These are phyloP conservation scores for Eimeria praecox DNA, from an alignment of 169 alveolate genomes.

Conservation along the genomic window DNA sequence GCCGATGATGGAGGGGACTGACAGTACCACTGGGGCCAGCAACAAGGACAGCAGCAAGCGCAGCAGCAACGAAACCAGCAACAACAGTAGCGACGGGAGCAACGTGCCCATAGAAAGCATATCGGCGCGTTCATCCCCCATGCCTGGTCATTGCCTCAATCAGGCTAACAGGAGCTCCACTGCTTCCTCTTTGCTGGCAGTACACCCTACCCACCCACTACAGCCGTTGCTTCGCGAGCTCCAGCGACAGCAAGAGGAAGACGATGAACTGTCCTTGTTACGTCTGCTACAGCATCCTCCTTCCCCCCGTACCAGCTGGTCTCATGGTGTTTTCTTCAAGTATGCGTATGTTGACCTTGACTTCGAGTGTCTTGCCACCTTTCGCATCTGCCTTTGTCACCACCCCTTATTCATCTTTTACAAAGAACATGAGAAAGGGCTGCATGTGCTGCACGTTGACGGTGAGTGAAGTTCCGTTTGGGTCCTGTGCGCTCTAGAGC, in stretches of 20 bases:
- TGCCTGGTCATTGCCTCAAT: background rate
- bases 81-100: background rate
- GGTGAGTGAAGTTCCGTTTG: slow-evolving; percentile 46
- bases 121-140: background rate
- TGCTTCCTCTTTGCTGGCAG: background rate
- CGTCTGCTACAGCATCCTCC: slow-evolving; percentile 65
- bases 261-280: slow-evolving; percentile 54
- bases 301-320: slow-evolving; percentile 70
- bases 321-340: slow-evolving; percentile 83
- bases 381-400: slow-evolving; percentile 66
- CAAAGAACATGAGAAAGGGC: slow-evolving; percentile 75
- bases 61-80: slow-evolving; percentile 4
- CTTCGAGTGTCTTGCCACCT: slow-evolving; percentile 76
- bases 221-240: slow-evolving; percentile 33
- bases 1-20: slow-evolving; percentile 16
- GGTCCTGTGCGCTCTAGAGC: background rate
- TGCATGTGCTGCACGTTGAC: slow-evolving; percentile 78
- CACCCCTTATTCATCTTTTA: slow-evolving; percentile 76
- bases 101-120: background rate
- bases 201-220: background rate
- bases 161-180: background rate
- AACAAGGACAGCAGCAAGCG: background rate
- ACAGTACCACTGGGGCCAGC: slow-evolving; percentile 4
- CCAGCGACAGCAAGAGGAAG: slow-evolving; percentile 62
- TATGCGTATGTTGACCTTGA: slow-evolving; percentile 80